phyloP scores from a whole-genome alignment of 768 basidiomycete genomes.

The Hericium alpestre region DNA sequence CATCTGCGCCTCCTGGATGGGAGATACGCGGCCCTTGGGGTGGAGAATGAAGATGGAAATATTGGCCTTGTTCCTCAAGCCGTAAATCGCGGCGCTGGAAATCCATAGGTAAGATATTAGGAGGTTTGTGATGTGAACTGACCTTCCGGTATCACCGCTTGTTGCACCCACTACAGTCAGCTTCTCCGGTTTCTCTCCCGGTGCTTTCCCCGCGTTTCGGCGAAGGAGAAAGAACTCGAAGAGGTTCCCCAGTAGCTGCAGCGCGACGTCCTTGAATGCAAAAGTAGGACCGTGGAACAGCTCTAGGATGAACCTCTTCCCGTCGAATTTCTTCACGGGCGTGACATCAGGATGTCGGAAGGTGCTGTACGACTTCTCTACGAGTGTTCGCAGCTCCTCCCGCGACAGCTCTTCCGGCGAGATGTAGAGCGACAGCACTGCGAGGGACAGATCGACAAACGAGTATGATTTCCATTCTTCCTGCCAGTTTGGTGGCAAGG shows the following conservation, averaged over 20 bases:
- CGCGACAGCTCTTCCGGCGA: conserved; percentile 68
- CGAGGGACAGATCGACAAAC: conserved; percentile 78
- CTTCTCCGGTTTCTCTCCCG: conserved; percentile 47
- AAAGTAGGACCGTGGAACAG: conserved; percentile 97
- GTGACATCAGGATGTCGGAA: conserved; percentile 82
- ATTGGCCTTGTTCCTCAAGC: conserved; percentile 85
- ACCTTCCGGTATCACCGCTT: conserved; percentile 96
- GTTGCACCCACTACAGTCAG: conserved; percentile 96
- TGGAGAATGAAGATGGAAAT: conserved; percentile 98
- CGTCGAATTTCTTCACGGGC: conserved; percentile 60
- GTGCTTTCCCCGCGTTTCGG: conserved; percentile 54
- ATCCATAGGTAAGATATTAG: neutral
- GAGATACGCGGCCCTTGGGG: conserved; percentile 91
- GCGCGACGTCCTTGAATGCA: conserved; percentile 97
- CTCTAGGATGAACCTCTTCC: conserved; percentile 71
- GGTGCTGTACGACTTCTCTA: conserved; percentile 71
- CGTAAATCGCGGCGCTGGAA: conserved; percentile 91
- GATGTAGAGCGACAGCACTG: conserved; percentile 84
- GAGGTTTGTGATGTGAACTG: conserved; percentile 10
- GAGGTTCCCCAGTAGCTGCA: conserved; percentile 90
- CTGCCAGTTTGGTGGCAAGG: conserved; percentile 75
- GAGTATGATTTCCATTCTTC: conserved; percentile 62
- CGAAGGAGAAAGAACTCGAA: conserved; percentile 90
- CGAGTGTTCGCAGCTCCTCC: conserved; percentile 59
- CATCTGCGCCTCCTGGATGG: conserved; percentile 99